phyloP scores from a whole-genome alignment of 2,329 filamentous ascomycete species.

The Talaromyces atroroseus region DNA sequence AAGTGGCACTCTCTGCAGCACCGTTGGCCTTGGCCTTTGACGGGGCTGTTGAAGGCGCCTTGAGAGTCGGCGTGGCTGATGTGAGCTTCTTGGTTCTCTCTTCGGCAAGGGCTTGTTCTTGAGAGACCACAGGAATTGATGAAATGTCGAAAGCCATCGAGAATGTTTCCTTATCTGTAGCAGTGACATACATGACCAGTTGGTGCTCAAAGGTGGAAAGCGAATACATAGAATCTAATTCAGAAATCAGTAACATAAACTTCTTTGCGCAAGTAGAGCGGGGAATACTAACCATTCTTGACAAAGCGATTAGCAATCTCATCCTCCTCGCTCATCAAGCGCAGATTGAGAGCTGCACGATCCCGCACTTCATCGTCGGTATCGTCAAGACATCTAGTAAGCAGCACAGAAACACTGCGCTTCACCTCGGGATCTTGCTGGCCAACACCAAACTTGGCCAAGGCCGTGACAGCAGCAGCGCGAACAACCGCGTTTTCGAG shows the following conservation, averaged over 20 bases:
- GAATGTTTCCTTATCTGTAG: slow-evolving; percentile 81
- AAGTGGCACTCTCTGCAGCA: slow-evolving; percentile 68
- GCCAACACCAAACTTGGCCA: slow-evolving; percentile 95
- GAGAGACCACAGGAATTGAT: slow-evolving; percentile 84
- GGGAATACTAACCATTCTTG: slow-evolving; percentile 66
- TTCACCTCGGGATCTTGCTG: slow-evolving; percentile 97
- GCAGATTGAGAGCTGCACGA: slow-evolving; percentile 84
- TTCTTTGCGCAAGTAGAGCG: neutral
- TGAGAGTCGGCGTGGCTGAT: slow-evolving; percentile 84
- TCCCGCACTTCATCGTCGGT: slow-evolving; percentile 97
- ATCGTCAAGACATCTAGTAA: slow-evolving; percentile 91
- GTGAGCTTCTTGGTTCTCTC: slow-evolving; percentile 97
- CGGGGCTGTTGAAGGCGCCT: slow-evolving; percentile 77
- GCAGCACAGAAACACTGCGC: slow-evolving; percentile 85
- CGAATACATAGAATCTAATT: slow-evolving; percentile 84
- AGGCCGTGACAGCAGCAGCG: slow-evolving; percentile 87
- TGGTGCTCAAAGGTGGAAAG: slow-evolving; percentile 94
- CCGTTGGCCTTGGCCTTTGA: slow-evolving; percentile 63
- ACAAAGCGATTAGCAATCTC: slow-evolving; percentile 82
- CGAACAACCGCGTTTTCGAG: slow-evolving; percentile 94
- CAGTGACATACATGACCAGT: slow-evolving; percentile 94
- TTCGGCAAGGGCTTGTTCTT: slow-evolving; percentile 92
- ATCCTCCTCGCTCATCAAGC: slow-evolving; percentile 87
- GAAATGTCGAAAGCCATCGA: slow-evolving; percentile 82
- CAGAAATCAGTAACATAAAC: slow-evolving; percentile 18